Percentiles rank a stretch among this genome's conserved stretches.
These are phyloP conservation scores for Colletotrichum caudatum DNA, from an alignment of 2,329 filamentous ascomycete genomes.

Conservation along the genomic window DNA sequence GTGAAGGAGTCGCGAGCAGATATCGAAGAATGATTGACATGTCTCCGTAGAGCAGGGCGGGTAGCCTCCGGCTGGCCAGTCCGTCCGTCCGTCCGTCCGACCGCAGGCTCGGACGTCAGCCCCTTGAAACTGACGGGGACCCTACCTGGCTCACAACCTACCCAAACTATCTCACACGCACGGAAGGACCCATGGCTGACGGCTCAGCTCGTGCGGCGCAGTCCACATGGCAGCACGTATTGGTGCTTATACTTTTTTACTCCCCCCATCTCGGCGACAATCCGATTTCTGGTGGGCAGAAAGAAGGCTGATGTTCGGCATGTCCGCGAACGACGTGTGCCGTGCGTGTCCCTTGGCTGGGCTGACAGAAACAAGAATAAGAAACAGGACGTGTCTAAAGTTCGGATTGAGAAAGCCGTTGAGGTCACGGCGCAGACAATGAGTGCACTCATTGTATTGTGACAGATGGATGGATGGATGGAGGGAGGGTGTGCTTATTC, in stretches of 20 bases:
- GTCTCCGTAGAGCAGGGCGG: neutral
- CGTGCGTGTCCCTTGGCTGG: neutral
- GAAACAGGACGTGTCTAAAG: neutral
- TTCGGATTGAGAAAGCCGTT: neutral
- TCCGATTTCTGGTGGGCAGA: neutral
- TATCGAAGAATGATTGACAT: neutral
- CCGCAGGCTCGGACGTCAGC: slow-evolving; percentile 15
- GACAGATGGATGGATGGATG: too few relatives aligned
- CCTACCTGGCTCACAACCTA: neutral
- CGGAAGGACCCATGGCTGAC: slow-evolving; percentile 5
- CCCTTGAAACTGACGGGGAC: slow-evolving; percentile 9
- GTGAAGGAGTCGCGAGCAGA: neutral
- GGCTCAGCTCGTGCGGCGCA: neutral
- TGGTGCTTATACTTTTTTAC: neutral
- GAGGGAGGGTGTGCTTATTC: neutral
- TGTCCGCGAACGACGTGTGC: neutral
- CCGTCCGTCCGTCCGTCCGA: neutral
- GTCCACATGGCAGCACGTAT: neutral
- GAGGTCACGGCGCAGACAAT: neutral
- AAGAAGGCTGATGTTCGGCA: neutral
- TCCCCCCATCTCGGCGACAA: neutral
- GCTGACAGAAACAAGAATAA: neutral
- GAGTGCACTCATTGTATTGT: neutral
- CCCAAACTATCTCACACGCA: neutral
- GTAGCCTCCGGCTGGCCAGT: neutral